A percentile compares a stretch with the other conserved stretches of the same genome.
phyloP scores from a whole-genome alignment of 2,329 filamentous ascomycete genomes.

The Penicillium vulpinum region DNA sequence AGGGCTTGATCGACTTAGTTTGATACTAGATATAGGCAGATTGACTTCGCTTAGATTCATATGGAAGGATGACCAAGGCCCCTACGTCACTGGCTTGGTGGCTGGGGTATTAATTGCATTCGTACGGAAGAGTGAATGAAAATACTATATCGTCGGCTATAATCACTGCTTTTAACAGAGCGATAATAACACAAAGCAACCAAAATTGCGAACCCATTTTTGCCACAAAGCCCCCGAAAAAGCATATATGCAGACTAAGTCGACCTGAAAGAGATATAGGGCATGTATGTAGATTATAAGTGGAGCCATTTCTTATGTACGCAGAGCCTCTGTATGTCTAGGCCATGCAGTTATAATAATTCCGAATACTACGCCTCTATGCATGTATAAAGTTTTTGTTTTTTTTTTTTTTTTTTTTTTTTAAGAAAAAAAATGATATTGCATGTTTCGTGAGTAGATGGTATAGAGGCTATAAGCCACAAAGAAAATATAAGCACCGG shows the following conservation, averaged over 20 bases:
- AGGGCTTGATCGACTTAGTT: neutral
- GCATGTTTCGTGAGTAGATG: conserved; percentile 3
- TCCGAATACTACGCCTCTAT: neutral
- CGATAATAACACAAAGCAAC: neutral
- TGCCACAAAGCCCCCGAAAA: too few species aligned
- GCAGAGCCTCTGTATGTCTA: neutral
- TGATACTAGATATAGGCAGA: neutral
- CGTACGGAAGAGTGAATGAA: too few species aligned
- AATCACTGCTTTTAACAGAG: neutral
- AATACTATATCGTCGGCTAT: neutral
- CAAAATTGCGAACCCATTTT: neutral
- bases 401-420: too few species aligned
- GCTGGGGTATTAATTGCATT: neutral
- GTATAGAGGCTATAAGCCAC: conserved; percentile 4
- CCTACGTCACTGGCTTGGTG: neutral
- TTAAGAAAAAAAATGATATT: neutral
- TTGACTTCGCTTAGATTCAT: neutral
- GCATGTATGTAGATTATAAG: too few species aligned
- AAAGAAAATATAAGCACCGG: neutral
- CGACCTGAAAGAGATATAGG: neutral
- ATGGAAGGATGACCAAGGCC: neutral
- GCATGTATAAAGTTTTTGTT: neutral
- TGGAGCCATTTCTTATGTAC: neutral
- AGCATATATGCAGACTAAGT: neutral
- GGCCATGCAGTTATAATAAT: neutral